Base-by-base conservation (phyloP, 2,329 filamentous ascomycete species). In the Zasmidium citrigriseum region DNA sequence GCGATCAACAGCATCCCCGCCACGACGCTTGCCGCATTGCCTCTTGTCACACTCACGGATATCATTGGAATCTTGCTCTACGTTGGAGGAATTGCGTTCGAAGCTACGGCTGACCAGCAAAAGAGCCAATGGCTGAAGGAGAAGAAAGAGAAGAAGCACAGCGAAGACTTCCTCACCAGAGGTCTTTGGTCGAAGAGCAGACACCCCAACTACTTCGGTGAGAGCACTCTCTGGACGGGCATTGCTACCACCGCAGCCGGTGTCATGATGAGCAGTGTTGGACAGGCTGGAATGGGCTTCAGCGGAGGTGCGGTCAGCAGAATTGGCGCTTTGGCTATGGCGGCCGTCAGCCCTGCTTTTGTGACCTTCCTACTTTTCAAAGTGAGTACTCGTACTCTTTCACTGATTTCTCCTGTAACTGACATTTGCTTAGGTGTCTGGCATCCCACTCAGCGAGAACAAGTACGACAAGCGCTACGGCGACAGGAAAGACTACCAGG, bases 141-240 rank as follows among this genome's bases (percentile, higher is more conserved):
- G 57, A 88, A 85, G 77, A 82, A 82, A 66, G 77, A 79, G 48
- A 89, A 89, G 79, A 78, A 83, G 66, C 88, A 90, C 60, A 82
- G 83, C 22, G 86, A 90, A 72, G 81, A 85, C 47, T 90, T 89
- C 67, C 69, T 90, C 61, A 87, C 86, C 0, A 72, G 76, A 1
- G 87, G 87, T 0, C 67, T 90, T 34, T 90, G 86, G 83, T 76
- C 78, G 4, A 80, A 82, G 68, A 83, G 79, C 49, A 75, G 85
- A 60, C 85, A 88, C 72, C 87, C 87, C 0, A 88, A 90, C 68
- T 90, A 90, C 75, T 88, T 90, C 70, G 88, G 87, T n/a, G 87
- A 90, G 72, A 81, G 79, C 24, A 87, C 84, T 11, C 76, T 90
- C 27, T 90, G 87, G 88, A 85, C 83, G 0, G 87, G 88, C 1